A percentile compares a stretch with the other conserved stretches of the same genome.
Evolutionary conservation across 192 early-diverging fungal genomes (phyloP).

Genomic region (Podila clonocystis): DNA sequence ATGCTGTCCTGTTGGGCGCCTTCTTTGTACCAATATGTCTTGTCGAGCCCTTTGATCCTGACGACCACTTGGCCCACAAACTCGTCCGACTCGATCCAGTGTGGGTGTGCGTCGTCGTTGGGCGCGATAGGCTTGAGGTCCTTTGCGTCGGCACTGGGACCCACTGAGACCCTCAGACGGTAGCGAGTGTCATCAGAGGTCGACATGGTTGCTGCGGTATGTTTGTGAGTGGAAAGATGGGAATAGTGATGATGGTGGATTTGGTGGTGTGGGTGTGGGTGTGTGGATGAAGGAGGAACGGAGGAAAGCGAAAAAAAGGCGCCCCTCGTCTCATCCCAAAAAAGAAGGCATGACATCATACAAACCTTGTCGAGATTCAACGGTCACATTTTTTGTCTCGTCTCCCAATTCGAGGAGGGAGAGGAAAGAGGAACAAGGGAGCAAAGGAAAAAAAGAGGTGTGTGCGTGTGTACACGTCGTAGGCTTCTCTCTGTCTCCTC

Average conservation of each 20-base stretch:
- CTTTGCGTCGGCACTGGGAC: slow-evolving; percentile 42
- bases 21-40: slow-evolving; percentile 53
- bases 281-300: neutral
- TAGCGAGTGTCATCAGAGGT: slow-evolving; percentile 3
- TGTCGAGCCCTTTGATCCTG: slow-evolving; percentile 73
- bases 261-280: too few species aligned
- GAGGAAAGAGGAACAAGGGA: too few species aligned
- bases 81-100: slow-evolving; percentile 67
- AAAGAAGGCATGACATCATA: too few species aligned
- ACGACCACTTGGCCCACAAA: slow-evolving; percentile 75
- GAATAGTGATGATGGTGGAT: neutral
- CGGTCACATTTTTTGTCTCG: neutral
- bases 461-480: too few species aligned
- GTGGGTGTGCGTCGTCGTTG: slow-evolving; percentile 74
- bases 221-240: neutral
- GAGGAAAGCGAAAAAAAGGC: neutral
- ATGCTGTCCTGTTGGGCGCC: slow-evolving; percentile 29
- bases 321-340: neutral
- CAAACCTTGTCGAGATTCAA: neutral
- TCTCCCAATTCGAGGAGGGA: too few species aligned
- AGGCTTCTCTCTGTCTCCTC: neutral
- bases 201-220: neutral
- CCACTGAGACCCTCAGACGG: slow-evolving; percentile 52
- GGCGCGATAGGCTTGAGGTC: slow-evolving; percentile 50
- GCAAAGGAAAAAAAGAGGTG: too few species aligned